Evolutionary conservation across 768 basidiomycete species (phyloP).

Genomic region (Mycena metata): DNA sequence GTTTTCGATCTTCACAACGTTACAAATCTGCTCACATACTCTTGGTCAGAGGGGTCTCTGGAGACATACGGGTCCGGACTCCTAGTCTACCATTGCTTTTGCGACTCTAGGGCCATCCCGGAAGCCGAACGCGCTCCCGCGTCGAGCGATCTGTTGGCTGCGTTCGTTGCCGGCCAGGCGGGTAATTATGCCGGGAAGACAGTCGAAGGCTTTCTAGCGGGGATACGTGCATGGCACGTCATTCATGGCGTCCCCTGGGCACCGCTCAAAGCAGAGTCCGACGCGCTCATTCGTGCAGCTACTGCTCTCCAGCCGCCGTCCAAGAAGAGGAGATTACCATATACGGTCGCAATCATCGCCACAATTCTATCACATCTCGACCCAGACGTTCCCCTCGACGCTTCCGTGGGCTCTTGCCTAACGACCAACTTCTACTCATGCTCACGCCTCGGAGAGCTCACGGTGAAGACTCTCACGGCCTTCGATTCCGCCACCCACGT

Average conservation of each 20-base stretch:
- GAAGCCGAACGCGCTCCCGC: constrained; percentile 1
- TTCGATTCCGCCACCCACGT: constrained; percentile 8
- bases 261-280: not conserved
- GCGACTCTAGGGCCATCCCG: constrained; percentile 27
- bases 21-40: not conserved
- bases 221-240: constrained; percentile 16
- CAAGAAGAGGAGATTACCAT: constrained; percentile 3
- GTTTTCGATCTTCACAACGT: too few species aligned
- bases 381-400: not conserved
- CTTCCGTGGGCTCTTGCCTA: constrained; percentile 1
- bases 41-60: constrained; percentile 34
- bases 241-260: constrained; percentile 2
- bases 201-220: not conserved
- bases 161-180: not conserved
- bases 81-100: constrained; percentile 42
- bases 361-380: not conserved
- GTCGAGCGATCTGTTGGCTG: not conserved
- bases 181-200: constrained; percentile 17
- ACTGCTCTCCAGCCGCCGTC: not conserved
- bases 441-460: constrained; percentile 1
- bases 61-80: constrained; percentile 45
- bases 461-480: constrained; percentile 8
- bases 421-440: not conserved
- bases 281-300: not conserved
- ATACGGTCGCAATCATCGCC: not conserved